Conservation (phyloP, 352 stramenopile species). For the Chloridella minuta region DNA sequence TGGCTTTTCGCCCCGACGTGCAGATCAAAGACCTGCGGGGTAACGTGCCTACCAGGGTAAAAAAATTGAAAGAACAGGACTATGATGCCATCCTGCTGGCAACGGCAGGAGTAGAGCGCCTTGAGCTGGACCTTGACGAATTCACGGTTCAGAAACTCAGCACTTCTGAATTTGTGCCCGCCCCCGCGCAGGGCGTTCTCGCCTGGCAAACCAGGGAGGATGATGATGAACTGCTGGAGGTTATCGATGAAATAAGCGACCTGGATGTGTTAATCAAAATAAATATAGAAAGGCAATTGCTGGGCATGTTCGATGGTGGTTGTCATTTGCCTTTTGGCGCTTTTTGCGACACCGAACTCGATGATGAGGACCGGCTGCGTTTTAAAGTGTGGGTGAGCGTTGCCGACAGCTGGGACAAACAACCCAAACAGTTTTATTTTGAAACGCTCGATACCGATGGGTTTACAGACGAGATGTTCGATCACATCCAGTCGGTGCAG, state of each 20-base stretch:
- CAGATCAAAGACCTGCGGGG: not conserved
- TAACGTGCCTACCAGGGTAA: not conserved
- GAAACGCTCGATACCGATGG: not conserved
- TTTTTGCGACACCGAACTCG: not conserved
- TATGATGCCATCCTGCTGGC: not conserved
- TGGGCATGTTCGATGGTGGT: not conserved
- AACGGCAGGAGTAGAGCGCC: not conserved
- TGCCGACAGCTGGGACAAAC: not conserved
- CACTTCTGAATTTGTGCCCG: not conserved
- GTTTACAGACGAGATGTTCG: not conserved
- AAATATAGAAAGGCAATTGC: not conserved
- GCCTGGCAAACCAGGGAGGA: not conserved
- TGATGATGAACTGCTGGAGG: not conserved
- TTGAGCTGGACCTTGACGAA: not conserved
- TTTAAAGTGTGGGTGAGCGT: not conserved
- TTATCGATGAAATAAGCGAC: conserved; percentile 2
- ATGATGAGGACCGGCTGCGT: not conserved
- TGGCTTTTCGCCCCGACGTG: not conserved
- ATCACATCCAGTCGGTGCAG: not conserved
- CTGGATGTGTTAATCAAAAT: not conserved
- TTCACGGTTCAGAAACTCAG: not conserved
- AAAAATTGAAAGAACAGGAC: not conserved
- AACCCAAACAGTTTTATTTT: not conserved
- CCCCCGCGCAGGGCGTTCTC: not conserved
- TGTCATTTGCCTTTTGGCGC: not conserved